These are phyloP conservation scores for Aurantiochytrium sp. DNA, from an alignment of 108 stramenopile genomes.

Conservation along the genomic window DNA sequence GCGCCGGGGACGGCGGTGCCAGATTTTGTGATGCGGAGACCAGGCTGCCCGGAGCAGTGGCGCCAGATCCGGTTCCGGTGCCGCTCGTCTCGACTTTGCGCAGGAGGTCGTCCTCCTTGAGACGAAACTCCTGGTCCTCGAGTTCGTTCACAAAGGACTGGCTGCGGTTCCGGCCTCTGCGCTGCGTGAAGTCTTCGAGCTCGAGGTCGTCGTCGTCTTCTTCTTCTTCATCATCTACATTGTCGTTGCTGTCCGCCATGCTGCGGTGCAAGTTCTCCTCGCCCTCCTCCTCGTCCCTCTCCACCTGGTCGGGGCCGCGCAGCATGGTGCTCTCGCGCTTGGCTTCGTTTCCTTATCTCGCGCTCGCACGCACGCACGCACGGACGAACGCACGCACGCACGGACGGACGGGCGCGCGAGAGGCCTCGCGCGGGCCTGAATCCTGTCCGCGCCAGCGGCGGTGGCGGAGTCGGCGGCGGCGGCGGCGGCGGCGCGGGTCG, in stretches of 20 bases:
- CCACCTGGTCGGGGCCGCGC: neutral
- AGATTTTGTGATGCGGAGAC: too few species aligned
- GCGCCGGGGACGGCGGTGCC: too few species aligned
- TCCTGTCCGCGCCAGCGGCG: neutral
- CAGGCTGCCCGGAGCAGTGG: too few species aligned
- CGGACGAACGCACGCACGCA: too few species aligned
- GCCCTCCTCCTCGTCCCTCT: neutral
- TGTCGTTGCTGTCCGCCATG: neutral
- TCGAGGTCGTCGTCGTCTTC: neutral
- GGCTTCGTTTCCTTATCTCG: neutral
- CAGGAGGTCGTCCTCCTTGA: neutral
- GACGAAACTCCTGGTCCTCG: neutral
- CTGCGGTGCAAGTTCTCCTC: neutral
- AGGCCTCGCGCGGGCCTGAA: neutral
- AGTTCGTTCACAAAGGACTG: constrained; percentile 4
- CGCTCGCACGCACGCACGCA: too few species aligned
- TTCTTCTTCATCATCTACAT: neutral
- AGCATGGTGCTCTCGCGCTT: neutral
- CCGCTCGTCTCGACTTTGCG: neutral
- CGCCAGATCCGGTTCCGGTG: too few species aligned
- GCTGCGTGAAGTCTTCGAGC: neutral
- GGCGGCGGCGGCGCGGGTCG: too few species aligned
- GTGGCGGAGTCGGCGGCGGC: neutral
- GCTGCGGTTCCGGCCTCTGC: neutral
- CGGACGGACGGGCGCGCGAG: too few species aligned